Percentiles rank a stretch among this genome's conserved stretches.
Evolutionary conservation across 2,329 filamentous ascomycete species (phyloP).

Genomic region (Hypoxylon sp.): DNA sequence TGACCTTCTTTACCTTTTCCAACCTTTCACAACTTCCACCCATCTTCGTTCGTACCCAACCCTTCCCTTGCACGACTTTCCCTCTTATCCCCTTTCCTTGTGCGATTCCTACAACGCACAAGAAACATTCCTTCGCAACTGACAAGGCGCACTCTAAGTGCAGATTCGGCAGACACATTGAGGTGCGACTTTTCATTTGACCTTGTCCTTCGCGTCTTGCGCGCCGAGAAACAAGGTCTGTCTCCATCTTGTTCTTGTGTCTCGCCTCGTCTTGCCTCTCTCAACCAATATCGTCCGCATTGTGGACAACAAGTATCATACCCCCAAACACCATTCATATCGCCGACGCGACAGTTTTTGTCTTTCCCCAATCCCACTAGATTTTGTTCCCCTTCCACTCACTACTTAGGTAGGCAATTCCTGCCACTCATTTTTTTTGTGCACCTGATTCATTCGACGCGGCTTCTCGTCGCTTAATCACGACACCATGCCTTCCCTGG

Average conservation of each 20-base stretch:
- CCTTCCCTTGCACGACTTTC: conserved; percentile 19
- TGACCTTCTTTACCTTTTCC: conserved; percentile 4
- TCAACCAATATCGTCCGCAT: conserved; percentile 6
- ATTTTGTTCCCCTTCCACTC: conserved; percentile 11
- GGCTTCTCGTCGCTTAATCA: conserved; percentile 19
- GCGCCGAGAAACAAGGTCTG: conserved; percentile 2
- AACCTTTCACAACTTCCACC: background rate
- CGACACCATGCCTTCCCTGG: conserved; percentile 31
- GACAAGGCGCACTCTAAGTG: conserved; percentile 21
- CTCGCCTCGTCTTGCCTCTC: conserved; percentile 17
- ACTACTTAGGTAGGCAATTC: conserved; percentile 3
- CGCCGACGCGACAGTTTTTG: conserved; percentile 5
- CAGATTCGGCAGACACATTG: conserved; percentile 38
- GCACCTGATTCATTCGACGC: conserved; percentile 20
- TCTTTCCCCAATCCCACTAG: conserved; percentile 1
- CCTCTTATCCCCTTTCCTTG: conserved; percentile 14
- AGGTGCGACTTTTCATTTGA: conserved; percentile 35
- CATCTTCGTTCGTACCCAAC: background rate
- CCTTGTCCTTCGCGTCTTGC: conserved; percentile 25
- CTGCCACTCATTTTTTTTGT: conserved; percentile 9
- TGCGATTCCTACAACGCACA: conserved; percentile 25
- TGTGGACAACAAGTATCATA: background rate
- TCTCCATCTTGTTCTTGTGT: conserved; percentile 14
- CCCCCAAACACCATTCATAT: conserved; percentile 9
- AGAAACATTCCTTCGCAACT: conserved; percentile 27